These are phyloP conservation scores for Botrytis fragariae DNA, from an alignment of 2,329 filamentous ascomycete species.

Conservation along the genomic window DNA sequence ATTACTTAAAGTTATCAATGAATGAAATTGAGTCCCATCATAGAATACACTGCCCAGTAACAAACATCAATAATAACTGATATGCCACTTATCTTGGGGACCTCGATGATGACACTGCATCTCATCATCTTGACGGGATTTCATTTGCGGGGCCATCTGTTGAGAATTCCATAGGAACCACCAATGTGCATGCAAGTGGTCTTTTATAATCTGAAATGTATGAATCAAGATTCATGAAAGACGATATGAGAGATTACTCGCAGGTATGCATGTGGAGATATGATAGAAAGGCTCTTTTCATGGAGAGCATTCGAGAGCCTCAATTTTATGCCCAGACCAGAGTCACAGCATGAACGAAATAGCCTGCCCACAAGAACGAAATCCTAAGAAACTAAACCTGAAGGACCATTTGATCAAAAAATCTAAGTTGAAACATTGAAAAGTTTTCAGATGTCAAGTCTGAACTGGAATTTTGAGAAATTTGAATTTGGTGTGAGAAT, in stretches of 20 bases:
- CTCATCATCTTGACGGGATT: background rate
- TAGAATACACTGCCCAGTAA: constrained; percentile 31
- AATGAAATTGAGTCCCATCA: background rate
- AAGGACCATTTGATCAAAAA: background rate
- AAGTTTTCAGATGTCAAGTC: background rate
- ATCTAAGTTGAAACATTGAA: background rate
- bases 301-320: background rate
- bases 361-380: background rate
- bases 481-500: background rate
- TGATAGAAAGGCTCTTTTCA: background rate
- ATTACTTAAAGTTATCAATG: background rate
- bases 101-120: background rate
- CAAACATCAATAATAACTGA: background rate
- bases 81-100: background rate
- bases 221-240: background rate
- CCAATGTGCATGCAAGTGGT: background rate
- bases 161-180: background rate
- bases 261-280: background rate
- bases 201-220: background rate
- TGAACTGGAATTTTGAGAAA: background rate
- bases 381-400: background rate
- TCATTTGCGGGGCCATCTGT: background rate
- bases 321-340: background rate
- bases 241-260: background rate
- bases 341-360: background rate